These are phyloP conservation scores for Abortiporus biennis DNA, from an alignment of 1,284 basidiomycete species.

Conservation along the genomic window DNA sequence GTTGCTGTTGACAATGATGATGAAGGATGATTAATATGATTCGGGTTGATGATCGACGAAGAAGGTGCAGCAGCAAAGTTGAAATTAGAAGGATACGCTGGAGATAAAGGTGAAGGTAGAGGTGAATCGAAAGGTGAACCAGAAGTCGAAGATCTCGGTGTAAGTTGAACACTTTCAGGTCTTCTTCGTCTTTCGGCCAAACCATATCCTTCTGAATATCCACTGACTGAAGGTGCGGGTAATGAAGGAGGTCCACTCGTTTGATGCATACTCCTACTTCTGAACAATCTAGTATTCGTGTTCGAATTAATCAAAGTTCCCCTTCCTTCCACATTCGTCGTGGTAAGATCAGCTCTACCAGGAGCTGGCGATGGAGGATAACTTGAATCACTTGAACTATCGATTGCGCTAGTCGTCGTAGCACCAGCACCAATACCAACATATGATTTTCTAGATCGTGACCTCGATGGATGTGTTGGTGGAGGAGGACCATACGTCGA, in stretches of 20 bases:
- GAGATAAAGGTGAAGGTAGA: neutral
- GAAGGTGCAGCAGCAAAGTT: too few species aligned
- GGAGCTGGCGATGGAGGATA: too few species aligned
- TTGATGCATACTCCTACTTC: conserved; percentile 54
- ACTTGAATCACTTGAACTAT: too few species aligned
- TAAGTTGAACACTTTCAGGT: conserved; percentile 59
- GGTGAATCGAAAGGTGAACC: neutral
- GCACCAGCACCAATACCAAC: conserved; percentile 15
- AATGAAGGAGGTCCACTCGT: conserved; percentile 36
- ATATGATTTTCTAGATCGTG: conserved; percentile 27
- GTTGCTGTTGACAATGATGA: neutral
- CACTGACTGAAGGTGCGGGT: conserved; percentile 33
- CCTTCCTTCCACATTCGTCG: neutral
- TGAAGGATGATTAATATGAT: too few species aligned
- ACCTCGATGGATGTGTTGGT: conserved; percentile 56
- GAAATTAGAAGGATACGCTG: neutral
- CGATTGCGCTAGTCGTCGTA: conserved; percentile 16
- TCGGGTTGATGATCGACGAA: too few species aligned
- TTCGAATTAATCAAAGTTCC: neutral
- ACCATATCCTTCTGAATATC: too few species aligned
- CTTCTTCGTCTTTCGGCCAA: conserved; percentile 46
- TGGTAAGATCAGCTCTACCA: too few species aligned
- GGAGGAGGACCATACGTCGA: conserved; percentile 28
- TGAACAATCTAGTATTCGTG: conserved; percentile 29
- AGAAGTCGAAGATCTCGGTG: conserved; percentile 17